phyloP scores from a whole-genome alignment of 306 rosid species.

The Benincasa hispida region DNA sequence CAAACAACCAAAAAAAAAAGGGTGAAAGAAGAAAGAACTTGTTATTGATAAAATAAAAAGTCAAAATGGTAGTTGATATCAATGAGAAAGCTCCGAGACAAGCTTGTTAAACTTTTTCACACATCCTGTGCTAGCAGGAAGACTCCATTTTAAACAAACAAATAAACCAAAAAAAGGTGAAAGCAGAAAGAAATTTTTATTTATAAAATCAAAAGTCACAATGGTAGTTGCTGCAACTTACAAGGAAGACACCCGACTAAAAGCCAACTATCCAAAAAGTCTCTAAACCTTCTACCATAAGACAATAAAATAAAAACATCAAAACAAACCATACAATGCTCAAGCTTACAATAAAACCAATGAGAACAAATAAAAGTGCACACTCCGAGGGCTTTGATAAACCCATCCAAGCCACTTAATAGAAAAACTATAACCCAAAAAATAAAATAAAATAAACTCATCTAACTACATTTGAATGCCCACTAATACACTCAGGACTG shows the following conservation, averaged over 20 bases:
- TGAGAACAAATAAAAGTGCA: neutral
- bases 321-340: neutral
- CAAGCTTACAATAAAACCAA: neutral
- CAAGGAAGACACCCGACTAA: neutral
- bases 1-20: neutral
- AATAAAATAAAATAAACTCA: neutral
- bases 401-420: neutral
- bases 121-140: neutral
- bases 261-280: neutral
- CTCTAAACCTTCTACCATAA: neutral
- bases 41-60: neutral
- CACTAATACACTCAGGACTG: neutral
- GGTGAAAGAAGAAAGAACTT: neutral
- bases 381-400: neutral
- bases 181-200: neutral
- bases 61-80: neutral
- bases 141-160: neutral
- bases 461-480: neutral
- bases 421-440: neutral
- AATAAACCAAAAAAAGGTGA: too few species aligned
- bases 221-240: neutral
- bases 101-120: neutral
- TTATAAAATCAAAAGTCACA: neutral
- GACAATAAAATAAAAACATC: neutral
- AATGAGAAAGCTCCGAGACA: neutral